phyloP scores from a whole-genome alignment of 805 yeast species.

The Kluyveromyces aestuarii region DNA sequence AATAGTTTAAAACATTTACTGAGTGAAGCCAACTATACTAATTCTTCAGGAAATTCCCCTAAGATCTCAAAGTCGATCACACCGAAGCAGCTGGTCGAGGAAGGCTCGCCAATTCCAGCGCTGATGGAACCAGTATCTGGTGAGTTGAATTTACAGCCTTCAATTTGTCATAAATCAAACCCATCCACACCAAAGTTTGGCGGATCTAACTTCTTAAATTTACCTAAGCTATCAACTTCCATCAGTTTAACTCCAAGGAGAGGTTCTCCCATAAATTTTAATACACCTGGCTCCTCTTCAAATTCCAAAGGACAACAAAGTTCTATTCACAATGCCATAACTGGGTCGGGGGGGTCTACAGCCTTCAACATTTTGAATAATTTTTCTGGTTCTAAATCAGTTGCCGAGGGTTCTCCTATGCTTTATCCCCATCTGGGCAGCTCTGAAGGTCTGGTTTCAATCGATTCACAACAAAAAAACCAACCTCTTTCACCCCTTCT shows the following conservation, averaged over 20 bases:
- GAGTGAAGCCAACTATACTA: conserved; percentile 1
- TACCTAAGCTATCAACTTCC: conserved; percentile 20
- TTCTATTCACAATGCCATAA: background rate
- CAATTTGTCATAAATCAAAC: background rate
- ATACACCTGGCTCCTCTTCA: conserved; percentile 51
- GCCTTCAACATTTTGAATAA: background rate
- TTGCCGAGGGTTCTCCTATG: conserved; percentile 36
- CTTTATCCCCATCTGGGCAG: conserved; percentile 51
- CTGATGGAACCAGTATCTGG: background rate
- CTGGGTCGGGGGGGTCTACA: background rate
- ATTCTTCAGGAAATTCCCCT: conserved; percentile 6
- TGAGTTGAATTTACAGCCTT: background rate
- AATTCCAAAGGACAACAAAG: conserved; percentile 27
- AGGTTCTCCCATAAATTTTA: conserved; percentile 35
- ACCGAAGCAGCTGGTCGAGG: conserved; percentile 35
- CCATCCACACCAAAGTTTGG: conserved; percentile 9
- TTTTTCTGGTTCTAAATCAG: conserved; percentile 17
- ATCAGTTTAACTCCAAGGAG: conserved; percentile 43
- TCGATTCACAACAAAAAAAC: conserved; percentile 26
- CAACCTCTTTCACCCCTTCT: conserved; percentile 77
- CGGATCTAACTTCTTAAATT: conserved; percentile 8
- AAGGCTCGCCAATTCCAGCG: background rate
- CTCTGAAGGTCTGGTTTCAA: conserved; percentile 29
- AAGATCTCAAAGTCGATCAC: conserved; percentile 34
- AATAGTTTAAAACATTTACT: conserved; percentile 2